Evolutionary conservation across 73 alveolate species (phyloP), one percentile per base, ranked within the genome.

Genomic region (Tetrahymena borealis): DNA sequence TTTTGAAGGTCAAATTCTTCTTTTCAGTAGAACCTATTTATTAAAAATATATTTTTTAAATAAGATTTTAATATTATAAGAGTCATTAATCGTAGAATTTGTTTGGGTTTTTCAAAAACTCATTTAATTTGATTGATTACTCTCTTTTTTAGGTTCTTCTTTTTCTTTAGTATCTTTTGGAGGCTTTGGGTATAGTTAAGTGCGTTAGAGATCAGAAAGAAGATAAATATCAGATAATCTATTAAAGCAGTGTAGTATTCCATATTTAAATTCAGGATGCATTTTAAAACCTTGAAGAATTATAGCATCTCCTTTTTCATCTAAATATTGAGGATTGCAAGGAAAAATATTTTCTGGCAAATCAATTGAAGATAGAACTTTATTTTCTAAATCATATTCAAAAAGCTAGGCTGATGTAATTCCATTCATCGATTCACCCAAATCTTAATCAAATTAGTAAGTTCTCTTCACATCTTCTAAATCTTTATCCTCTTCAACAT

Each of bases 201-300:
- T 24, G 12, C 90, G 41, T 38, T 78, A 36, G 28, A 90, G 93
- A 3, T 93, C 7, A 0, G 78, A 85, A 24, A 93, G 31, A 5
- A 85, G 39, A 28, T 38, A 93, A 32, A 93, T 90, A 18, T 78
- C 93, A 32, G 92, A 60, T 32, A n/a, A 18, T n/a, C 95, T 79
- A 78, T 93, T 93, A 42, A 93, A 93, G 39, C 95, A 93, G 78
- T 93, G 95, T 16, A 93, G 38, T 39, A 93, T 93, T 85, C 95
- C 95, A 93, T 93, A 93, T 32, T 40, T 93, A n/a, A 85, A 85
- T 39, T 93, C 95, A 32, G 92, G 92, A 32, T 78, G 77, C 1
- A 79, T 40, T 41, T 93, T 35, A 85, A 79, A 93, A 0, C 91
- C 95, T 16, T 91, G 78, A 7, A 93, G 79, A 18, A 93, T 39